Evolutionary conservation across 192 early-diverging fungal species (phyloP).

Genomic region (Backusella westeae): DNA sequence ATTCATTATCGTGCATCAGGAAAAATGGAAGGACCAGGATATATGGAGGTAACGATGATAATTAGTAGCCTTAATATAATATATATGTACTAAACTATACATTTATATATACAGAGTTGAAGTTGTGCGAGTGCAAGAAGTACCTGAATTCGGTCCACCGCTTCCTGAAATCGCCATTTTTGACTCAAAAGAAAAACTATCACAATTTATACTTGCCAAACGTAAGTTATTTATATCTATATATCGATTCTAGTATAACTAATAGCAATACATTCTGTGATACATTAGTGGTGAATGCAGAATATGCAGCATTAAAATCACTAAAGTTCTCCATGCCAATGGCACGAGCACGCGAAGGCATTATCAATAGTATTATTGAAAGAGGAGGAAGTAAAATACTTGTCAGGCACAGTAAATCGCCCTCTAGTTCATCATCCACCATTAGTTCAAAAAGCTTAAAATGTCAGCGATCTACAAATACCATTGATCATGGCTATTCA

Average conservation of each 20-base stretch:
- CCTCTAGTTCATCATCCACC: neutral
- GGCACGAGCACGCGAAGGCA: conserved; percentile 48
- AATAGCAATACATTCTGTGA: neutral
- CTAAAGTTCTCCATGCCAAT: conserved; percentile 46
- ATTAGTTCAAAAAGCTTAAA: conserved; percentile 6
- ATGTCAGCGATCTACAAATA: neutral
- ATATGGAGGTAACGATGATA: conserved; percentile 13
- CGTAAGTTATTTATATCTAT: conserved; percentile 17
- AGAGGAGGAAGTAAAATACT: conserved; percentile 32
- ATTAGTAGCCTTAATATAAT: too few species aligned
- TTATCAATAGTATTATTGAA: conserved; percentile 42
- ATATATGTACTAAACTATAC: neutral
- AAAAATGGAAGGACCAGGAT: conserved; percentile 13
- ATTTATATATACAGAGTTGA: conserved; percentile 20
- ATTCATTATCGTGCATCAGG: conserved; percentile 49
- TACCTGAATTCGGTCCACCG: conserved; percentile 51
- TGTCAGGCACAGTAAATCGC: neutral
- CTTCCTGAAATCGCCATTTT: conserved; percentile 47
- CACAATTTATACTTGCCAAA: conserved; percentile 37
- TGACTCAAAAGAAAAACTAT: conserved; percentile 31
- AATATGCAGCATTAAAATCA: conserved; percentile 55
- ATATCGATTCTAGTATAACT: neutral
- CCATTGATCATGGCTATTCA: neutral
- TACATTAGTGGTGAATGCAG: conserved; percentile 50
- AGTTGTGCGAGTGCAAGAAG: conserved; percentile 38